phyloP scores from a whole-genome alignment of 1,139 yeast species.

The Wickerhamiella infanticola region DNA sequence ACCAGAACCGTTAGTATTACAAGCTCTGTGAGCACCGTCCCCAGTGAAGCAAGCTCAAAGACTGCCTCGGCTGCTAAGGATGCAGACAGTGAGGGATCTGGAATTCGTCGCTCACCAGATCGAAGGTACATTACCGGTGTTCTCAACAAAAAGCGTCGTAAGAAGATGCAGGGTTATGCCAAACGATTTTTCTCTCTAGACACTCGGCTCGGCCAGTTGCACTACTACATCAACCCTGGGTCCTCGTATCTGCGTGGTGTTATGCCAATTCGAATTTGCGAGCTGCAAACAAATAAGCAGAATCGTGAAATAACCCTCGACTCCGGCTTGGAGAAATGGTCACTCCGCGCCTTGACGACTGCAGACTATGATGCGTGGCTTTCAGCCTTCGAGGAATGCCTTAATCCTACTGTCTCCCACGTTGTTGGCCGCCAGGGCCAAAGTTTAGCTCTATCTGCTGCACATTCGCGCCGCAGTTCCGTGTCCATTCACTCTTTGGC shows the following conservation, averaged over 20 bases:
- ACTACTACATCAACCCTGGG: slow-evolving; percentile 63
- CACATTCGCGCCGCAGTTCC: neutral
- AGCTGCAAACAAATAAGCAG: slow-evolving; percentile 55
- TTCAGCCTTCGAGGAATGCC: slow-evolving; percentile 46
- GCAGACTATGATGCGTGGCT: slow-evolving; percentile 73
- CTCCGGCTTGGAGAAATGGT: slow-evolving; percentile 95
- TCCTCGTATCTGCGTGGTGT: slow-evolving; percentile 69
- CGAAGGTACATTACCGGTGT: slow-evolving; percentile 61
- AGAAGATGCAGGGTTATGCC: slow-evolving; percentile 73
- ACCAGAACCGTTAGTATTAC: neutral
- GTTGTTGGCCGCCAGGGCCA: slow-evolving; percentile 5
- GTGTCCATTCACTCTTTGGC: neutral
- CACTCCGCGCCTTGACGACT: slow-evolving; percentile 48
- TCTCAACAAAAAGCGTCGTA: slow-evolving; percentile 62
- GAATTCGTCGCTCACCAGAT: slow-evolving; percentile 5
- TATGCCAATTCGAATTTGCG: slow-evolving; percentile 72
- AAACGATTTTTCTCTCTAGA: slow-evolving; percentile 75
- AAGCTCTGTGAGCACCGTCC: neutral
- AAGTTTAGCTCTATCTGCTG: neutral
- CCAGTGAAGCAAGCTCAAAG: neutral
- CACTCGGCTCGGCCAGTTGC: slow-evolving; percentile 64
- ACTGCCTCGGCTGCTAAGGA: too few species aligned
- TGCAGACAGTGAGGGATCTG: neutral
- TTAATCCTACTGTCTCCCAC: slow-evolving; percentile 6
- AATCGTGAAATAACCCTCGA: slow-evolving; percentile 64